Evolutionary conservation across 169 alveolate genomes (phyloP).

Genomic region (Perkinsus olseni): DNA sequence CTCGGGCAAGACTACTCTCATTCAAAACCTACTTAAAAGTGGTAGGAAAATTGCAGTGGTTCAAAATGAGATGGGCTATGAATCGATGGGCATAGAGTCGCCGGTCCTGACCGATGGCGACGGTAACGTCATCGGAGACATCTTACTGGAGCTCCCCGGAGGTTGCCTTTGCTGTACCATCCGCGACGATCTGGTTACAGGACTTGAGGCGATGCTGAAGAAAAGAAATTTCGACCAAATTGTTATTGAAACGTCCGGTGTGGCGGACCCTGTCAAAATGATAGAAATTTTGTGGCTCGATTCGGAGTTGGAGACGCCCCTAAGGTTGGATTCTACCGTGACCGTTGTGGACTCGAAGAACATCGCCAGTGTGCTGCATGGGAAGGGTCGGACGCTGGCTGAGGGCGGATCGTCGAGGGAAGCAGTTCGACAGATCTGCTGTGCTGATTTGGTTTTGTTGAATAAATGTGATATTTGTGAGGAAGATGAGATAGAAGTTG

Average conservation of each 20-base stretch:
- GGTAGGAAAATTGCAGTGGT: slow-evolving; percentile 38
- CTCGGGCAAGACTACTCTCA: slow-evolving; percentile 55
- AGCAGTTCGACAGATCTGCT: not conserved
- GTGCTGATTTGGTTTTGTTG: not conserved
- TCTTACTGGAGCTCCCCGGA: slow-evolving; percentile 61
- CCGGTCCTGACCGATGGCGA: slow-evolving; percentile 55
- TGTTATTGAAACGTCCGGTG: slow-evolving; percentile 65
- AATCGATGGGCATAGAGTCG: slow-evolving; percentile 64
- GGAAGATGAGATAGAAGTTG: not conserved
- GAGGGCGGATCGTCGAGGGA: not conserved
- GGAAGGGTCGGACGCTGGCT: not conserved
- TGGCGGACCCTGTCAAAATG: slow-evolving; percentile 64
- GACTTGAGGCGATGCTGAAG: slow-evolving; percentile 51
- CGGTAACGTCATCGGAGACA: slow-evolving; percentile 57
- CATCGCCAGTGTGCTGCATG: slow-evolving; percentile 10
- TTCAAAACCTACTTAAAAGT: slow-evolving; percentile 16
- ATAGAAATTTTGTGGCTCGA: slow-evolving; percentile 67
- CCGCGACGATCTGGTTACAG: slow-evolving; percentile 53
- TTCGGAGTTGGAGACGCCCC: slow-evolving; percentile 41
- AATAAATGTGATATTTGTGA: not conserved
- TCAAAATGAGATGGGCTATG: slow-evolving; percentile 54
- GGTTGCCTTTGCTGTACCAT: slow-evolving; percentile 75
- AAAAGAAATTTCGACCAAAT: slow-evolving; percentile 46
- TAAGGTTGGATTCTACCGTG: slow-evolving; percentile 48
- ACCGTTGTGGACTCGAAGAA: slow-evolving; percentile 46